Base-by-base conservation (phyloP, 1,284 basidiomycete genomes). In the Ustilago shanxiensis region DNA sequence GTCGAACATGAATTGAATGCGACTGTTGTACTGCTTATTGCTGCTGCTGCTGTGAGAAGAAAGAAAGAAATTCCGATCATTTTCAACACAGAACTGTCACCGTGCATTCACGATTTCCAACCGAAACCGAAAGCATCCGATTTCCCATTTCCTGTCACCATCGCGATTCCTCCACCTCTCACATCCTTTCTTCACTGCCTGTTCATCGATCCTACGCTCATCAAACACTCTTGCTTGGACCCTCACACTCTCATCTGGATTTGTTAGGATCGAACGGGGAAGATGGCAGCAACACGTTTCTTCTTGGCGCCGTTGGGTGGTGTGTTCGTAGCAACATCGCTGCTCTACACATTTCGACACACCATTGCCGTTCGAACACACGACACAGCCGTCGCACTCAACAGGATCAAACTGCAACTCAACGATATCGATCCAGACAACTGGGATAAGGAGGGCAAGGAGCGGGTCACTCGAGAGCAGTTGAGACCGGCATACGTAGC, bases 381-480 rank as follows among this genome's bases (percentile, higher is more conserved):
- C 55, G 71, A 77, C 16, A 74, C 75, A 1, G 71, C 68, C 2
- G 47, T 74, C 0, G 55, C 71, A 31, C 67, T 77, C 61, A 64
- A 71, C 56, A n/a, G 61, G 2, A 70, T 74, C 67, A 67, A 77
- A 56, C 45, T 73, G 45, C 63, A 73, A 49, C 71, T 77, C 58
- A 66, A 74, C 67, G 71, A 77, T 47, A 73, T 77, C 50, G 75
- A 77, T n/a, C 75, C 75, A 8, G 75, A 77, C 55, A 74, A 77
- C 51, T 77, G 75, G 75, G 71, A 77, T 47, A 71, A 68, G 54
- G 54, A 71, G 37, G 75, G 75, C 51, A 71, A 60, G 49, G 55
- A 71, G 65, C 59, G 67, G 0, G 61, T 74, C 7, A 37, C 64
- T 0, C 59, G 56, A 16, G 64, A 73, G 31, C 65, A 74, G 50